Base-by-base conservation (phyloP, 2,329 filamentous ascomycete genomes). In the Emmonsia crescens region DNA sequence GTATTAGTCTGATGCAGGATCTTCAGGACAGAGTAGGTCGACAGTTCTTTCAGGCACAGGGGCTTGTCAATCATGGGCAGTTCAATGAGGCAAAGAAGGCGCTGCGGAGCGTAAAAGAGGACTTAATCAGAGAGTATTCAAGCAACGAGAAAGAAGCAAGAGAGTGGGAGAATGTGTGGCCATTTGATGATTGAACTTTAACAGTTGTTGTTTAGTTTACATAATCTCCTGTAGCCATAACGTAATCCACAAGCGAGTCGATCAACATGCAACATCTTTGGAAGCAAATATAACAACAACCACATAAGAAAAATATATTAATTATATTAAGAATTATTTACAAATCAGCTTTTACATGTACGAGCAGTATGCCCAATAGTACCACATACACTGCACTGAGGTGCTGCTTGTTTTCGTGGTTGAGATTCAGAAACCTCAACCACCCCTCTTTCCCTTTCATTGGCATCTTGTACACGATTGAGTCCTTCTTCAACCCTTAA, bases 401-500 rank as follows among this genome's bases (percentile, higher is more conserved):
- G 29, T 54, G 12, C 51, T 54, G 51, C 51, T 21, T 8, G 5
- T 54, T 57, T 57, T 27, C n/a, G 6, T 57, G 33, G 6, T 57
- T 57, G n/a, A 57, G 33, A 27, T n/a, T 40, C n/a, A 44, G 16
- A 57, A 57, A 21, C 12, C 33, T 57, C n/a, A 27, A 24, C 19
- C 6, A 3, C n/a, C 40, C 19, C 19, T 19, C 14, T 54, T 19
- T 21, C 6, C 51, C 5, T 10, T 54, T 54, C 12, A 19, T 36
- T 54, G 14, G 16, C 12, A 54, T n/a, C 19, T 54, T n/a, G 5
- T 36, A 33, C 19, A 21, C 6, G 5, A 54, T 57, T 21, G 31
- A 61, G 16, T 16, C 36, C 60, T 61, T 61, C 60, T 36, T 33
- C 33, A 46, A 42, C 52, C 5, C 14, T 61, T 57, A 61, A 38